phyloP scores from a whole-genome alignment of 2,329 filamentous ascomycete genomes.

The Aspergillus awamori region DNA sequence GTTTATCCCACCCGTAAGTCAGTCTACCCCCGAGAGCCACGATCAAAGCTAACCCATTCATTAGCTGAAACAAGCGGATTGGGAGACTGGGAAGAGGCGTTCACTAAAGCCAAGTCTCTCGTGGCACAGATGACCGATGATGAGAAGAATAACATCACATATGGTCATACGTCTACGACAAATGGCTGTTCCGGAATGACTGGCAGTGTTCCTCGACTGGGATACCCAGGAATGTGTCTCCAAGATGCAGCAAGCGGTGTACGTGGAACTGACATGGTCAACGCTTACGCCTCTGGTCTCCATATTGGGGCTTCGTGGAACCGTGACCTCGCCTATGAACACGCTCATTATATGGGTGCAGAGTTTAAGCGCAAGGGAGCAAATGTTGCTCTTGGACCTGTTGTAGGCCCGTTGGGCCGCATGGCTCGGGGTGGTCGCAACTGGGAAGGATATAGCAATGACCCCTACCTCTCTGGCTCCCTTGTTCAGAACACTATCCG shows the following conservation, averaged over 20 bases:
- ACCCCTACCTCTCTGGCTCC: slow-evolving; percentile 46
- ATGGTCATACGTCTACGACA: slow-evolving; percentile 8
- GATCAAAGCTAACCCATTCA: neutral
- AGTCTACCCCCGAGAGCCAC: neutral
- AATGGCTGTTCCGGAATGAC: slow-evolving; percentile 14
- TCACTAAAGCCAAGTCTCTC: slow-evolving; percentile 15
- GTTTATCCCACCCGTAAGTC: neutral
- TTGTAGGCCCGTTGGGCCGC: slow-evolving; percentile 46
- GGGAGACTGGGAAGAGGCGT: slow-evolving; percentile 14
- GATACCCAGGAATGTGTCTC: slow-evolving; percentile 17
- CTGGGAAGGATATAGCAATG: slow-evolving; percentile 48
- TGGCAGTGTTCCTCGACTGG: slow-evolving; percentile 11
- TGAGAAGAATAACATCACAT: slow-evolving; percentile 20
- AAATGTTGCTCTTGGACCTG: slow-evolving; percentile 41
- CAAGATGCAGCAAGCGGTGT: slow-evolving; percentile 18
- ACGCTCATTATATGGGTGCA: slow-evolving; percentile 58
- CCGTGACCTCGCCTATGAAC: slow-evolving; percentile 54
- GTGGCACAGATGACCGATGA: slow-evolving; percentile 16
- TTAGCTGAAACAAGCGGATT: slow-evolving; percentile 3
- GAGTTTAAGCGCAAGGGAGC: slow-evolving; percentile 60
- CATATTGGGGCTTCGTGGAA: slow-evolving; percentile 56
- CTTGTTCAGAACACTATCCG: slow-evolving; percentile 42
- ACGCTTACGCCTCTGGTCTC: slow-evolving; percentile 45
- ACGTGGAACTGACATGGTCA: slow-evolving; percentile 44
- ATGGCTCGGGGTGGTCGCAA: slow-evolving; percentile 46